Percentiles rank a stretch among this genome's conserved stretches.
Conservation (phyloP, 305 asterid species). For the Fraxinus albicans region DNA sequence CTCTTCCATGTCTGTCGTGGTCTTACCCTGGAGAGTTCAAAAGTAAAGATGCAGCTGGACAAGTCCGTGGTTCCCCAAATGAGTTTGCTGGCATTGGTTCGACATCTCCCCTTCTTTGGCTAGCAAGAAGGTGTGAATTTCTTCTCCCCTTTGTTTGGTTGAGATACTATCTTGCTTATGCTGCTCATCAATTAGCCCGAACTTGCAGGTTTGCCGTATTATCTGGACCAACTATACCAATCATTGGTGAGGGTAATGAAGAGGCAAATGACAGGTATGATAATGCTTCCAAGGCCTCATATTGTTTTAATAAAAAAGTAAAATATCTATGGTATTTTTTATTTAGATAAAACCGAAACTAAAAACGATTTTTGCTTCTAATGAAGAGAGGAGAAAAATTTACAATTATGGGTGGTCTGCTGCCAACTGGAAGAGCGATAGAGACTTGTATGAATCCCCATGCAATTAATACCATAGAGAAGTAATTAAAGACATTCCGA, state of each 20-base stretch:
- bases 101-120: conserved; percentile 95
- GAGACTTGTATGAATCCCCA: neutral
- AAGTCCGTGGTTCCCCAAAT: conserved; percentile 99
- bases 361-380: too few species aligned
- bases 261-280: conserved; percentile 97
- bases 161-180: conserved; percentile 2
- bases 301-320: conserved; percentile 9
- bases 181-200: conserved; percentile 15
- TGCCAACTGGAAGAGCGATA: neutral
- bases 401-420: neutral
- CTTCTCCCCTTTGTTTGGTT: conserved; percentile 25
- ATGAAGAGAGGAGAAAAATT: neutral
- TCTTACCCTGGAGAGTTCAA: conserved; percentile 99
- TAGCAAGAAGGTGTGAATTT: conserved; percentile 71
- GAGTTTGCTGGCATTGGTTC: conserved; percentile 95
- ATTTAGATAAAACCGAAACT: neutral
- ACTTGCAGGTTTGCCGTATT: conserved; percentile 78
- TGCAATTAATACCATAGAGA: neutral
- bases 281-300: conserved; percentile 6
- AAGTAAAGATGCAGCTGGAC: conserved; percentile 96
- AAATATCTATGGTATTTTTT: neutral
- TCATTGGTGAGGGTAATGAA: conserved; percentile 94
- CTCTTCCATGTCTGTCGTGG: conserved; percentile 98
- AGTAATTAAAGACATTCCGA: neutral
- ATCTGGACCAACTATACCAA: conserved; percentile 97